Evolutionary conservation across 208 protist species (phyloP).

Genomic region (Trypanosoma boissoni): DNA sequence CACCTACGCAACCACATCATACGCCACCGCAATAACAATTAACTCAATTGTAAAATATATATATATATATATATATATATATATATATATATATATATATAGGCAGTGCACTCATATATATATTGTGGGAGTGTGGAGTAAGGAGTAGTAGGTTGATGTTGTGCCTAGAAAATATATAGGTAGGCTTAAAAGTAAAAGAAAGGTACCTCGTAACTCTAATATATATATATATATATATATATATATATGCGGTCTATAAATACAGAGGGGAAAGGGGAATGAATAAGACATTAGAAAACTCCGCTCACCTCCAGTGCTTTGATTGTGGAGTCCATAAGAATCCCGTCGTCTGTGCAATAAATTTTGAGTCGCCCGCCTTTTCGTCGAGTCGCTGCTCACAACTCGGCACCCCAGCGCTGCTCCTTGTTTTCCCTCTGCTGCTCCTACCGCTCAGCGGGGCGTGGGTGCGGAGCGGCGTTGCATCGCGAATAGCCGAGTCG

Average conservation of each 20-base stretch:
- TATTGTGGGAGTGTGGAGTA: background rate
- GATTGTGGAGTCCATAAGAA: constrained; percentile 11
- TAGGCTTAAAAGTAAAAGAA: too few species aligned
- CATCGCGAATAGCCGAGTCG: background rate
- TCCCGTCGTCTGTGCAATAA: background rate
- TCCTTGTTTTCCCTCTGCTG: background rate
- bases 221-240: background rate
- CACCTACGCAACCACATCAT: background rate
- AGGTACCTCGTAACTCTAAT: background rate
- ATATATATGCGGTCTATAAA: background rate
- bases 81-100: background rate
- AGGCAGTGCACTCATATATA: background rate
- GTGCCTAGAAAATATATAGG: too few species aligned
- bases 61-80: background rate
- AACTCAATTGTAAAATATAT: background rate
- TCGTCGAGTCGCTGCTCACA: too few species aligned
- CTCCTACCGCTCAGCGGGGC: too few species aligned
- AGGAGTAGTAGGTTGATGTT: too few species aligned
- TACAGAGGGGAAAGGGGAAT: constrained; percentile 1
- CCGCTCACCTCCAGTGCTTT: constrained; percentile 9
- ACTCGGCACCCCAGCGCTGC: too few species aligned
- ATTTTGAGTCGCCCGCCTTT: background rate
- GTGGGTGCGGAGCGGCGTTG: background rate
- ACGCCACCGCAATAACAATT: background rate
- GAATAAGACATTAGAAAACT: constrained; percentile 17